Conservation (phyloP, 1,284 basidiomycete genomes). For the Spongiforma sp. region DNA sequence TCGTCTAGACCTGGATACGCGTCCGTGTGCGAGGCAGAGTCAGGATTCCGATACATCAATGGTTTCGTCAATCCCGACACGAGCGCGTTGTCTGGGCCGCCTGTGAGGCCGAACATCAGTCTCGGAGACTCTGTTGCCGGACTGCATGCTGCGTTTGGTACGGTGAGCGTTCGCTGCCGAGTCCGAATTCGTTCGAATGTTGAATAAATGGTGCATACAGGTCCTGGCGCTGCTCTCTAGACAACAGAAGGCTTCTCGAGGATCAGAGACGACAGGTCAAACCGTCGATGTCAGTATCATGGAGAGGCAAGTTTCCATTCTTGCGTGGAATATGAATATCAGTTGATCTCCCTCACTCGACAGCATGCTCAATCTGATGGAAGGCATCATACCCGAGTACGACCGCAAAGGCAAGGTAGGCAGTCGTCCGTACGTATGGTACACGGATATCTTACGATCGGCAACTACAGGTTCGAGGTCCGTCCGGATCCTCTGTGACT, state of each 20-base stretch:
- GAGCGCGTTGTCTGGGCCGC: conserved; percentile 60
- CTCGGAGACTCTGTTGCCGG: conserved; percentile 74
- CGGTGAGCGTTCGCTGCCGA: conserved; percentile 45
- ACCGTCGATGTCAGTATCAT: conserved; percentile 78
- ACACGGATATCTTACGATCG: not conserved
- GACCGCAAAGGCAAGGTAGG: conserved; percentile 67
- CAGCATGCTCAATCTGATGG: conserved; percentile 76
- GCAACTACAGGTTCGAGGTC: conserved; percentile 57
- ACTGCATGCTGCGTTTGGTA: conserved; percentile 74
- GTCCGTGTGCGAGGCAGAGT: conserved; percentile 75
- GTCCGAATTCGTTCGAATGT: not conserved
- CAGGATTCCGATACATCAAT: conserved; percentile 75
- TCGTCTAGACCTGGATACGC: conserved; percentile 70
- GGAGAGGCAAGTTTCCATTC: conserved; percentile 54
- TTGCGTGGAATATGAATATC: not conserved
- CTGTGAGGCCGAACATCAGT: conserved; percentile 72
- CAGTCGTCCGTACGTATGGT: not conserved
- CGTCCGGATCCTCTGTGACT: conserved; percentile 73
- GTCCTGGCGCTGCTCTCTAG: conserved; percentile 75
- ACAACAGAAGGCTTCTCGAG: conserved; percentile 44
- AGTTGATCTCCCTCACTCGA: not conserved
- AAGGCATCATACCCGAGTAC: conserved; percentile 77
- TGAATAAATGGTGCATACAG: conserved; percentile 32
- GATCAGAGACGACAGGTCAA: conserved; percentile 50
- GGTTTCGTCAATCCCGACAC: conserved; percentile 61